Conservation (phyloP, 2,329 filamentous ascomycete species). For the Penicillium brasilianum region DNA sequence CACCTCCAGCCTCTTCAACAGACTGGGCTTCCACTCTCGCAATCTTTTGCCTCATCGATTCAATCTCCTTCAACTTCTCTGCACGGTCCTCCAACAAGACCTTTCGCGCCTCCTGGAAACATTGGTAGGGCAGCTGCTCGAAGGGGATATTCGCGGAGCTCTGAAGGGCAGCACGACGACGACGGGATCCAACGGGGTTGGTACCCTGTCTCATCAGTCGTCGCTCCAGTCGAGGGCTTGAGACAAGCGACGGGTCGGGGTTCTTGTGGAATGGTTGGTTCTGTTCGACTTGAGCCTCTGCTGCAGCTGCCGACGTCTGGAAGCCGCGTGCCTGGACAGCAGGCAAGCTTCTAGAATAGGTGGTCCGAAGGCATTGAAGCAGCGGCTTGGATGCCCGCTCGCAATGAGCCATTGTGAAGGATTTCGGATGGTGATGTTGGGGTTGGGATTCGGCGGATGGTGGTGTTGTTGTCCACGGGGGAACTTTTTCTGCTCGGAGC, state of each 20-base stretch:
- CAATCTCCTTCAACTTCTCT: slow-evolving; percentile 78
- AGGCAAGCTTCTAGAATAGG: slow-evolving; percentile 40
- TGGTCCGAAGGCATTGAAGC: slow-evolving; percentile 48
- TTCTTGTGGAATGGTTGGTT: slow-evolving; percentile 49
- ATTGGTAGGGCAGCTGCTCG: slow-evolving; percentile 93
- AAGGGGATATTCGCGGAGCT: slow-evolving; percentile 75
- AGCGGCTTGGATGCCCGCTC: slow-evolving; percentile 50
- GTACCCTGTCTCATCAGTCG: slow-evolving; percentile 70
- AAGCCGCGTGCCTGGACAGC: slow-evolving; percentile 53
- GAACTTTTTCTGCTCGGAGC: slow-evolving; percentile 46
- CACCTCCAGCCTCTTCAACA: slow-evolving; percentile 64
- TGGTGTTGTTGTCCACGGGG: slow-evolving; percentile 36
- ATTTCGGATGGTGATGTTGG: slow-evolving; percentile 21
- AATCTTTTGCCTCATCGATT: slow-evolving; percentile 70
- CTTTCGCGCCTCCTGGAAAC: slow-evolving; percentile 93
- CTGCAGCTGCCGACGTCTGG: slow-evolving; percentile 52
- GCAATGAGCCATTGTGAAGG: slow-evolving; percentile 46
- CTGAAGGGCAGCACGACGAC: slow-evolving; percentile 76
- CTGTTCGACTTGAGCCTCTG: slow-evolving; percentile 52
- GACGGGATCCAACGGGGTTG: slow-evolving; percentile 79
- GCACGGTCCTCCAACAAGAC: slow-evolving; percentile 78
- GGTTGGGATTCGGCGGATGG: slow-evolving; percentile 24
- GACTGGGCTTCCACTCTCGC: slow-evolving; percentile 66
- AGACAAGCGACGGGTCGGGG: slow-evolving; percentile 70
- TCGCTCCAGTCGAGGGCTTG: slow-evolving; percentile 67